Percentiles rank a stretch among this genome's conserved stretches.
These are phyloP conservation scores for Turnera subulata DNA, from an alignment of 345 rosid species.

Conservation along the genomic window DNA sequence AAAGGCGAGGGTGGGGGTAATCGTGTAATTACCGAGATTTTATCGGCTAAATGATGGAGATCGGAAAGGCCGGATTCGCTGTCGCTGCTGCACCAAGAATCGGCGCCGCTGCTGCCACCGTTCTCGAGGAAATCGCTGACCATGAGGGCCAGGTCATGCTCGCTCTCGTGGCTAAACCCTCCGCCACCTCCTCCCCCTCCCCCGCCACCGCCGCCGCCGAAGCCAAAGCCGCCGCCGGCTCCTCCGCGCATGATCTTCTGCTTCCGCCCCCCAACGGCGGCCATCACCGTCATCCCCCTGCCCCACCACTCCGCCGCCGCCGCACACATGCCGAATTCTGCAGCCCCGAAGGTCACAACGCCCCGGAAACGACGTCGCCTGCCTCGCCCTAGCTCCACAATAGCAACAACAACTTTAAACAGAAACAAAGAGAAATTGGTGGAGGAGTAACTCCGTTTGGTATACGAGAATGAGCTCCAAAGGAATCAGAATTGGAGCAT, in stretches of 20 bases:
- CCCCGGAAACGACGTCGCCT: background rate
- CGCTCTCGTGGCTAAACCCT: constrained; percentile 78
- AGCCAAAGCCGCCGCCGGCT: constrained; percentile 57
- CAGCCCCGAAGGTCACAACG: background rate
- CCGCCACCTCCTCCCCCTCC: constrained; percentile 30
- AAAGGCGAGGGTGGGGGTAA: background rate
- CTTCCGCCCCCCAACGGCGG: constrained; percentile 18
- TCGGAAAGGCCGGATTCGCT: constrained; percentile 76
- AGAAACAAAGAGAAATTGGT: no score
- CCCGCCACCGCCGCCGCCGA: constrained; percentile 27
- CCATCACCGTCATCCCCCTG: constrained; percentile 17
- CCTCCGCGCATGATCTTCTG: constrained; percentile 70
- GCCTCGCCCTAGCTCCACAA: background rate
- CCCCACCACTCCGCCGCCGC: constrained; percentile 38
- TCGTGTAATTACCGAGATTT: constrained; percentile 48
- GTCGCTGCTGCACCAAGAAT: constrained; percentile 81
- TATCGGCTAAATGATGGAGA: constrained; percentile 67
- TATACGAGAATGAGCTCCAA: no score
- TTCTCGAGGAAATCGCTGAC: constrained; percentile 82
- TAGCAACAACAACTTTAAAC: no score
- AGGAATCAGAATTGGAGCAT: no score
- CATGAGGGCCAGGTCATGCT: constrained; percentile 81
- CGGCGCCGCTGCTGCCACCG: constrained; percentile 53
- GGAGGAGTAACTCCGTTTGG: no score
- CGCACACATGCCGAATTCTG: constrained; percentile 30